Conservation (phyloP, 805 yeast species). For the Maudiozyma turicensis region DNA sequence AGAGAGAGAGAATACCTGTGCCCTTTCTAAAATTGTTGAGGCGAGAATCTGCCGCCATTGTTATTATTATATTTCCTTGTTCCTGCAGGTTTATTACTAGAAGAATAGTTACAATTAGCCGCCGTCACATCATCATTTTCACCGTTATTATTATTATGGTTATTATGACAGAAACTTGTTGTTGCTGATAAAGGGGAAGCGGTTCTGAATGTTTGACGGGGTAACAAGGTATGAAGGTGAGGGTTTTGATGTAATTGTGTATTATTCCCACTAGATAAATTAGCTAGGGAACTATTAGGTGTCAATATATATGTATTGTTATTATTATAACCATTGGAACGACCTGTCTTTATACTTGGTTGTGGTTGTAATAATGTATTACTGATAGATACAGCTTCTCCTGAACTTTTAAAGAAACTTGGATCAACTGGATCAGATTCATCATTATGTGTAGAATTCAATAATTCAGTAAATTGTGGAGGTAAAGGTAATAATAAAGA, state of each 20-base stretch:
- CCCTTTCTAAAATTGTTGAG: too few relatives aligned
- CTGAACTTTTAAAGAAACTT: not conserved
- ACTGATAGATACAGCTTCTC: not conserved
- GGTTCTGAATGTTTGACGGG: slow-evolving; percentile 3
- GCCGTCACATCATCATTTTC: not conserved
- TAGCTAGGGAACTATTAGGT: not conserved
- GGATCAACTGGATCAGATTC: not conserved
- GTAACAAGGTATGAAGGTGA: not conserved
- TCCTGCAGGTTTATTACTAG: not conserved
- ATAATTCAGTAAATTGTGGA: slow-evolving; percentile 3
- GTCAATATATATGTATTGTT: not conserved
- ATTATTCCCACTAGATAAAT: not conserved
- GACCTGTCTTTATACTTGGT: not conserved
- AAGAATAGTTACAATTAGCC: not conserved
- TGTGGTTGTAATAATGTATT: not conserved
- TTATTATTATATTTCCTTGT: too few relatives aligned
- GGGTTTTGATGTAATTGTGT: not conserved
- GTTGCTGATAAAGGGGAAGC: slow-evolving; percentile 4
- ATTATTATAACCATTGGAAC: not conserved
- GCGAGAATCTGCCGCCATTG: too few relatives aligned
- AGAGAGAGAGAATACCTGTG: too few relatives aligned
- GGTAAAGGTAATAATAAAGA: slow-evolving; percentile 16
- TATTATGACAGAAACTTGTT: not conserved
- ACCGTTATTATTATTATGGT: not conserved
- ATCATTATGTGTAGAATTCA: not conserved